These are phyloP conservation scores for Mycena sanguinolenta DNA, from an alignment of 768 basidiomycete genomes.

Conservation along the genomic window DNA sequence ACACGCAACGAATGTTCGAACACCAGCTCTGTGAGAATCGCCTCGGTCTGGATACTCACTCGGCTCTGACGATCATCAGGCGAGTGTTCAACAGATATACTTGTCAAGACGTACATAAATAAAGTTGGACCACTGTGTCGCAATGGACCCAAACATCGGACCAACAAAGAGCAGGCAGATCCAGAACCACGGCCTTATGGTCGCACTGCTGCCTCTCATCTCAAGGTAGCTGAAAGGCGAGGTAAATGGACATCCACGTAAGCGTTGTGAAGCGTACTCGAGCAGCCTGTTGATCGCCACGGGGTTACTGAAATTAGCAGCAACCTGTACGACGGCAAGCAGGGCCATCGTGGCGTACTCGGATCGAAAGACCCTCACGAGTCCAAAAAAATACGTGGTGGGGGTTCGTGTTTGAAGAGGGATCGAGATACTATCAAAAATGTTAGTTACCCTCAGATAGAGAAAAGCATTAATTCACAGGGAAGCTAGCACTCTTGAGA, in stretches of 20 bases:
- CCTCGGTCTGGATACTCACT: slow-evolving; percentile 63
- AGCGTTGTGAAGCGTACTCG: slow-evolving; percentile 42
- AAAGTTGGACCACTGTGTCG: slow-evolving; percentile 69
- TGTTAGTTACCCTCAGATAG: too few relatives aligned
- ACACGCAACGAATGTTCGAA: slow-evolving; percentile 69
- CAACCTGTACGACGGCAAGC: slow-evolving; percentile 45
- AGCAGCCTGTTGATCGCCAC: slow-evolving; percentile 58
- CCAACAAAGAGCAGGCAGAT: slow-evolving; percentile 64
- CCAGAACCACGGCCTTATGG: slow-evolving; percentile 79
- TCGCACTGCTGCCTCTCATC: slow-evolving; percentile 59
- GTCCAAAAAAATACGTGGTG: slow-evolving; percentile 63
- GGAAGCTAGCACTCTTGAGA: slow-evolving; percentile 12
- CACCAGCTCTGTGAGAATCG: slow-evolving; percentile 55
- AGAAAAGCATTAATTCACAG: slow-evolving; percentile 5
- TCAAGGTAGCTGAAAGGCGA: slow-evolving; percentile 68
- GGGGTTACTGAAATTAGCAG: slow-evolving; percentile 51
- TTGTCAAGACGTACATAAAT: slow-evolving; percentile 37
- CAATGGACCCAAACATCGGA: slow-evolving; percentile 57
- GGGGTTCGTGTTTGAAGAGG: slow-evolving; percentile 53
- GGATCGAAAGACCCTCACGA: slow-evolving; percentile 55
- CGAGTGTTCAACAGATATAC: background rate
- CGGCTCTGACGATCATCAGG: slow-evolving; percentile 54
- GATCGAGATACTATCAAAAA: slow-evolving; percentile 46
- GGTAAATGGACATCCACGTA: background rate
- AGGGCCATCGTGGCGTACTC: slow-evolving; percentile 48